phyloP scores from a whole-genome alignment of 2,329 filamentous ascomycete genomes.

The Blastomyces percursus region DNA sequence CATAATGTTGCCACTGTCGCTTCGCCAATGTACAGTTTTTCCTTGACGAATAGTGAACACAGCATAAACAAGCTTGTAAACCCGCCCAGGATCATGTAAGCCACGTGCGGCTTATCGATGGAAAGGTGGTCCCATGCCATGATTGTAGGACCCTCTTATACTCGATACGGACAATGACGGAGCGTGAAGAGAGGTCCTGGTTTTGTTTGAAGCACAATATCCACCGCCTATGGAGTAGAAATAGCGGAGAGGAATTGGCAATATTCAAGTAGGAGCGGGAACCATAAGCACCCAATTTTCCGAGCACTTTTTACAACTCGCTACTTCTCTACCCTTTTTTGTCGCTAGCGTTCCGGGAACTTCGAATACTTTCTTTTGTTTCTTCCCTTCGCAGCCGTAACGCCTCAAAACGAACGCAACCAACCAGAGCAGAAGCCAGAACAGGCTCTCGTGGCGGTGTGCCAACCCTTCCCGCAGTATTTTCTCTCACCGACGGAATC shows the following conservation, averaged over 20 bases:
- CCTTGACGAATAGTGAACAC: slow-evolving; percentile 95
- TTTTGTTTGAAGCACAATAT: not conserved
- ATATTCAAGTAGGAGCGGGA: not conserved
- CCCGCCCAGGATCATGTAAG: slow-evolving; percentile 94
- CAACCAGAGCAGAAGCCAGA: not conserved
- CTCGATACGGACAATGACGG: not conserved
- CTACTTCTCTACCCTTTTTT: not conserved
- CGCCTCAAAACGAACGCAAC: not conserved
- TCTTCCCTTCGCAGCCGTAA: not conserved
- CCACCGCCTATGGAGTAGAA: not conserved
- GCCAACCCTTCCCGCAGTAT: not conserved
- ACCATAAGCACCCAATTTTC: not conserved
- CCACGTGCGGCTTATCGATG: slow-evolving; percentile 91
- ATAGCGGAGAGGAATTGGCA: not conserved
- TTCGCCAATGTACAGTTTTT: slow-evolving; percentile 96
- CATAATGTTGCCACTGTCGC: slow-evolving; percentile 75
- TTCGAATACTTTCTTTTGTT: not conserved
- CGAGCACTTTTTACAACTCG: not conserved
- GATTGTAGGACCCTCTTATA: slow-evolving; percentile 10
- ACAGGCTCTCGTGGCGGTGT: not conserved
- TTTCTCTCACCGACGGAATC: not conserved
- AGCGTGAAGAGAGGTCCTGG: not conserved
- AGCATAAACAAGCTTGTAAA: slow-evolving; percentile 99
- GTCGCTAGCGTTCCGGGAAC: not conserved
- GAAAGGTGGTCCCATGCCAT: slow-evolving; percentile 44